Conservation (phyloP, 192 early-diverging fungal genomes). For the Coemansia sp. region DNA sequence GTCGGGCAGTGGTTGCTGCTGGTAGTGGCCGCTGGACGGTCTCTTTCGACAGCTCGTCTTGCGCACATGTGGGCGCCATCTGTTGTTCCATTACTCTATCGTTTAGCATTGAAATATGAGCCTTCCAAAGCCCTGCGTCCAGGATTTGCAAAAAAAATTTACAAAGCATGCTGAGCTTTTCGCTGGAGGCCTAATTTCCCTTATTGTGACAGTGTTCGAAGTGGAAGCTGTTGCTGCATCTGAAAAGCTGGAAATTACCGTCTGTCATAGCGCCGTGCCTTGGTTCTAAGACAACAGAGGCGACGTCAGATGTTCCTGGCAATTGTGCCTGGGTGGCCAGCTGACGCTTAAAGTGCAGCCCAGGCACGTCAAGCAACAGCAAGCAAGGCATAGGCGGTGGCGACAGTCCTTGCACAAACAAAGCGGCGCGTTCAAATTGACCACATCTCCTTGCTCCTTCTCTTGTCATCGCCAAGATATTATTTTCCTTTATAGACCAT, state of each 20-base stretch:
- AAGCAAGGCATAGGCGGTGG: background rate
- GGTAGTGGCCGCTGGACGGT: constrained; percentile 19
- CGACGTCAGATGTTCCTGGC: background rate
- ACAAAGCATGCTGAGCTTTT: background rate
- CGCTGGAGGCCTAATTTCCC: too few species aligned
- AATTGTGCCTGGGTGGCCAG: background rate
- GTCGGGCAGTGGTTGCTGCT: constrained; percentile 26
- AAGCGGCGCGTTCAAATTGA: too few species aligned
- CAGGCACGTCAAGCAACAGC: constrained; percentile 1
- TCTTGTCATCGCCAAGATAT: too few species aligned
- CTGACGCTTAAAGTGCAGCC: constrained; percentile 3
- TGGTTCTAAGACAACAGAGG: background rate
- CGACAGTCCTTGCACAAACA: background rate
- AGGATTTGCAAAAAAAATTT: background rate
- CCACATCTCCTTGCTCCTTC: too few species aligned
- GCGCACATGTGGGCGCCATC: background rate
- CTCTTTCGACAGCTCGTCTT: background rate
- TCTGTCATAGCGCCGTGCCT: background rate
- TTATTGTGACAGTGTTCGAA: background rate
- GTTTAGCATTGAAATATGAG: background rate
- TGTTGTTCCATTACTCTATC: background rate
- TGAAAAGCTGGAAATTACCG: background rate
- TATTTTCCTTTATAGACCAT: background rate
- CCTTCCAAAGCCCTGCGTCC: background rate
- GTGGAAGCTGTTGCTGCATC: background rate